Conservation (phyloP, 23 red algal species). For the Chondrus crispus region DNA sequence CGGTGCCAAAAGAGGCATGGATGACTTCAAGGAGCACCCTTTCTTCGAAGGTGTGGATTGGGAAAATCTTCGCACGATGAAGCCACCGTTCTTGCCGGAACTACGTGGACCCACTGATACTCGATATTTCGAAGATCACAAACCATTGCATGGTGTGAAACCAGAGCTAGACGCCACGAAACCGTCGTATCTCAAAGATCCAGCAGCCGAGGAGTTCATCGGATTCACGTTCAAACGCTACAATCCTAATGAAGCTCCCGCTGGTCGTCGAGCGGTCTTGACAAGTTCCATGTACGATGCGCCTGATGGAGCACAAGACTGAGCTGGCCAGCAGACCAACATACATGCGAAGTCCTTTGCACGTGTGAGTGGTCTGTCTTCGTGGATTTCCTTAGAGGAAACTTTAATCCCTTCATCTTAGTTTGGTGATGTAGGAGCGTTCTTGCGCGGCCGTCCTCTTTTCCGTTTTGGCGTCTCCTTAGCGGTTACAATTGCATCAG, state of each 20-base stretch:
- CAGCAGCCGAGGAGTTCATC: constrained; percentile 65
- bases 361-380: too few relatives aligned
- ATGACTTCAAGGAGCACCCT: constrained; percentile 93
- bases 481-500: background rate
- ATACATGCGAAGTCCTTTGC: too few relatives aligned
- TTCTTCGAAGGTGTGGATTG: constrained; percentile 95
- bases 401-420: too few relatives aligned
- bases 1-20: constrained; percentile 81
- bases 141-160: constrained; percentile 30
- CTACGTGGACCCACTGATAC: constrained; percentile 85
- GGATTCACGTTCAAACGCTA: constrained; percentile 79
- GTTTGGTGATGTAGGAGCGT: background rate
- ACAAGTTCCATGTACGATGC: constrained; percentile 22
- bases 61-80: constrained; percentile 60
- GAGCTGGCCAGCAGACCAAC: too few relatives aligned
- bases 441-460: constrained; percentile 20
- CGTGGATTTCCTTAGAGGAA: too few relatives aligned
- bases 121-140: constrained; percentile 90
- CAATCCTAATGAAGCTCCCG: constrained; percentile 46
- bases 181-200: constrained; percentile 57
- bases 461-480: background rate
- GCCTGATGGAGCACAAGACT: constrained; percentile 16
- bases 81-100: constrained; percentile 92
- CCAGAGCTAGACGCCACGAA: background rate
- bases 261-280: constrained; percentile 43